Percentiles rank a stretch among this genome's conserved stretches.
These are phyloP conservation scores for Orbilia oligospora DNA, from an alignment of 2,329 filamentous ascomycete genomes.

Conservation along the genomic window DNA sequence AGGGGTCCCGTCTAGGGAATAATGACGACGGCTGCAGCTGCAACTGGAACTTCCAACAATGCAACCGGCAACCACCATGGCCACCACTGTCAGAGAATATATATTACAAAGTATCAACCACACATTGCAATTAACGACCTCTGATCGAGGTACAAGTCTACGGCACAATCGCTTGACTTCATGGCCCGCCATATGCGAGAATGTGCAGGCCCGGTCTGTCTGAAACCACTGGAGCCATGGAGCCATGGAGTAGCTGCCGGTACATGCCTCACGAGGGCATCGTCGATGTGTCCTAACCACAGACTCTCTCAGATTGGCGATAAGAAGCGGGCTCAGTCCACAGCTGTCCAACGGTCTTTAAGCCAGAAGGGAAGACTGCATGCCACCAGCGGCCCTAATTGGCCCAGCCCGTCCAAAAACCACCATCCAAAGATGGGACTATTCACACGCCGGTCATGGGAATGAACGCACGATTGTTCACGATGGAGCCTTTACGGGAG, in stretches of 20 bases:
- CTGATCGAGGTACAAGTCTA: not conserved
- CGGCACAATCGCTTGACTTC: slow-evolving; percentile 10
- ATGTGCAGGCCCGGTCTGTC: not conserved
- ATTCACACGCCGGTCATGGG: slow-evolving; percentile 53
- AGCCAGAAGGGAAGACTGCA: slow-evolving; percentile 37
- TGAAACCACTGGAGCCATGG: not conserved
- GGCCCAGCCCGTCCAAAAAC: slow-evolving; percentile 36
- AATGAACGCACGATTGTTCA: slow-evolving; percentile 39
- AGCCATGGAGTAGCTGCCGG: not conserved
- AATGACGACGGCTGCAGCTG: slow-evolving; percentile 51
- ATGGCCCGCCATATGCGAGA: not conserved
- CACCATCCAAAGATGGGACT: slow-evolving; percentile 53
- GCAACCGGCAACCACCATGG: slow-evolving; percentile 14
- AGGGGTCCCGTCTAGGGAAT: slow-evolving; percentile 48
- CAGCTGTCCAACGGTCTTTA: slow-evolving; percentile 48
- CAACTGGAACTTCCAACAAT: slow-evolving; percentile 21
- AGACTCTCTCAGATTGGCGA: slow-evolving; percentile 45
- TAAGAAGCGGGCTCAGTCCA: slow-evolving; percentile 49
- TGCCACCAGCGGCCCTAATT: slow-evolving; percentile 41
- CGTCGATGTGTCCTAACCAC: slow-evolving; percentile 39
- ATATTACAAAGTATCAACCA: not conserved
- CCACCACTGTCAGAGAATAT: not conserved
- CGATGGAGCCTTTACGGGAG: slow-evolving; percentile 33
- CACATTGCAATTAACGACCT: not conserved
- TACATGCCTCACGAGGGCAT: slow-evolving; percentile 33